Evolutionary conservation across 1,139 yeast genomes (phyloP).

Genomic region (Tardiomyces depauwii): DNA sequence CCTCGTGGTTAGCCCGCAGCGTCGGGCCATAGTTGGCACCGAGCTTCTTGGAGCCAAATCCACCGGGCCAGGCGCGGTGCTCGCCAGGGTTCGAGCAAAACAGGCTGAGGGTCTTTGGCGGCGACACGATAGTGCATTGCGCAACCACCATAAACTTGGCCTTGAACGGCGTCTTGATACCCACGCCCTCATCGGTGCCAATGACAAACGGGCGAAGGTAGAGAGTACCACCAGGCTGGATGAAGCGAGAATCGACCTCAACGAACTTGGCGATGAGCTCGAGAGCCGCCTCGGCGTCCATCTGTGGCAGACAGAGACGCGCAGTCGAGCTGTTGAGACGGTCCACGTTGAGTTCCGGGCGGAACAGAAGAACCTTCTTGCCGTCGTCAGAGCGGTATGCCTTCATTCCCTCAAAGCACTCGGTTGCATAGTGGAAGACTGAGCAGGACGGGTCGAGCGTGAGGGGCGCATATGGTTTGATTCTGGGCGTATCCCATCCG

Average conservation of each 20-base stretch:
- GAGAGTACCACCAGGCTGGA: slow-evolving; percentile 79
- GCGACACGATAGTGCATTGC: neutral
- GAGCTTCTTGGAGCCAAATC: slow-evolving; percentile 87
- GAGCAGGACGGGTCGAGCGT: slow-evolving; percentile 74
- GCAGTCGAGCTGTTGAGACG: slow-evolving; percentile 84
- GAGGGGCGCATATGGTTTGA: slow-evolving; percentile 72
- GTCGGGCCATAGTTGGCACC: slow-evolving; percentile 99
- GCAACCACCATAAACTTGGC: slow-evolving; percentile 80
- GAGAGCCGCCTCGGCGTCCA: slow-evolving; percentile 66
- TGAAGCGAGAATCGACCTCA: slow-evolving; percentile 58
- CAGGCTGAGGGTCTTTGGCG: slow-evolving; percentile 66
- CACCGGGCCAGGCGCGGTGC: slow-evolving; percentile 99
- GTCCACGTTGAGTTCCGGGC: slow-evolving; percentile 84
- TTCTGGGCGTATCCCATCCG: slow-evolving; percentile 88
- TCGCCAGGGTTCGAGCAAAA: slow-evolving; percentile 82
- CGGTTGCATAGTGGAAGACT: slow-evolving; percentile 92
- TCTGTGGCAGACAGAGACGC: slow-evolving; percentile 77
- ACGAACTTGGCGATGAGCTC: slow-evolving; percentile 67
- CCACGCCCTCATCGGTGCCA: slow-evolving; percentile 80
- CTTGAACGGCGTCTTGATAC: slow-evolving; percentile 68
- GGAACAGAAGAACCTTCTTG: slow-evolving; percentile 59
- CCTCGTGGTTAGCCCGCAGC: slow-evolving; percentile 76
- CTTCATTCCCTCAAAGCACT: slow-evolving; percentile 92
- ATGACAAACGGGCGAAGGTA: slow-evolving; percentile 91
- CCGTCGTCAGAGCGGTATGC: slow-evolving; percentile 62